Base-by-base conservation (phyloP, 2,329 filamentous ascomycete genomes). In the Aspergillus flavus region DNA sequence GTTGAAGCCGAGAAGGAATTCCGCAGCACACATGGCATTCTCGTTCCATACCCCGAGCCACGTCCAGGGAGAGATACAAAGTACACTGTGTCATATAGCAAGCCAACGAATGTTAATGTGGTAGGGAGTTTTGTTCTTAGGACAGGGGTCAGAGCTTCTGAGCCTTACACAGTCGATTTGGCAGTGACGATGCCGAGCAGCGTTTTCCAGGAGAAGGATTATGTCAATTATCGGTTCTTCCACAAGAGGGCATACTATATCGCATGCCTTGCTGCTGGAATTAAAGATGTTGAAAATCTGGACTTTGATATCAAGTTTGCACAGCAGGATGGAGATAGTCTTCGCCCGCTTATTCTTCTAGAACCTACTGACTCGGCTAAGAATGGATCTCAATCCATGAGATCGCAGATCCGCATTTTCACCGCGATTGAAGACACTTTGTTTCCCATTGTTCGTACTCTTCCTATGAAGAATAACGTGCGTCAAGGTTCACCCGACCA, bases 211-310 rank as follows among this genome's bases (percentile, higher is more conserved):
- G 92, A 96, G 52, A 98, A 98, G 79, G 95, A 99, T 78, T 97
- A 94, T 75, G 84, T 94, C 57, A 93, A 97, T 76, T 86, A 95
- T 82, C 88, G 95, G 65, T 98, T 96, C 80, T 97, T 97, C 74
- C 94, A 97, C 80, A 96, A 97, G 73, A 85, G 94, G 66, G 91
- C 95, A 14, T 98, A 94, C 78, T 98, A 96, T 74, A 81, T 98
- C 57, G 92, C 94, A 39, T 92, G 91, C 67, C 82, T 98, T 61
- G 89, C 93, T 16, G 88, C 87, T 34, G 88, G 86, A 5, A 81
- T 98, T 58, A 87, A 88, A 67, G 82, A 85, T 43, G 79, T 85
- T 4, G 78, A 88, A 53, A 81, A 80, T 4, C 76, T 84, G 19
- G 79, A 81, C 0, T 83, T 90, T 68, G 81, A 86, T 16, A 71